Conservation (phyloP, 2,329 filamentous ascomycete genomes). For the Cadophora gregata region DNA sequence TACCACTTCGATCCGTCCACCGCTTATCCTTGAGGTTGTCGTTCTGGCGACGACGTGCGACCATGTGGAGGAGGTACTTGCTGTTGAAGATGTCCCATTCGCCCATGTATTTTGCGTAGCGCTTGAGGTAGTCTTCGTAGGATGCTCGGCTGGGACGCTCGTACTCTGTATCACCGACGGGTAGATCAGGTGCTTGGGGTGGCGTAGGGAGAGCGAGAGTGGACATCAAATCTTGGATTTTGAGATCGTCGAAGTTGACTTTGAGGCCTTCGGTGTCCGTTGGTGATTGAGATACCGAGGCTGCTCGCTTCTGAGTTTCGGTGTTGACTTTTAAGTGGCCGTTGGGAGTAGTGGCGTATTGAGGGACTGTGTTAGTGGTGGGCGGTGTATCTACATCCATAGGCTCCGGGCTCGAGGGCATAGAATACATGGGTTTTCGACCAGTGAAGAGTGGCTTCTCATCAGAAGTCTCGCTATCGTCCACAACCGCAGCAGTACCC, state of each 20-base stretch:
- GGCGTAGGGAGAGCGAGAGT: slow-evolving; percentile 56
- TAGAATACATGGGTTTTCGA: slow-evolving; percentile 37
- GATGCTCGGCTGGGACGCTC: slow-evolving; percentile 47
- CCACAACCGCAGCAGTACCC: slow-evolving; percentile 40
- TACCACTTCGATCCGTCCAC: slow-evolving; percentile 53
- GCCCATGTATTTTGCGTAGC: slow-evolving; percentile 60
- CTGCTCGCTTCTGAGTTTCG: slow-evolving; percentile 57
- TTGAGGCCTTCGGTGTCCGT: slow-evolving; percentile 36
- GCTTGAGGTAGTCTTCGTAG: slow-evolving; percentile 58
- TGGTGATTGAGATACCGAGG: slow-evolving; percentile 31
- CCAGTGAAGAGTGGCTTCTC: slow-evolving; percentile 40
- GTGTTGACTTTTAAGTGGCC: slow-evolving; percentile 60
- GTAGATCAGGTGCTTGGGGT: slow-evolving; percentile 46
- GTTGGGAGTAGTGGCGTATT: slow-evolving; percentile 57
- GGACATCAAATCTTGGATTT: slow-evolving; percentile 55
- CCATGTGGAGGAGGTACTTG: slow-evolving; percentile 62
- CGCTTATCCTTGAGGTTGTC: slow-evolving; percentile 42
- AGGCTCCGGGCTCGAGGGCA: slow-evolving; percentile 55
- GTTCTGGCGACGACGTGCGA: slow-evolving; percentile 54
- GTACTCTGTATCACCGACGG: slow-evolving; percentile 51
- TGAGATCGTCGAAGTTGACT: slow-evolving; percentile 53
- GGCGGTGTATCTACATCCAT: slow-evolving; percentile 69
- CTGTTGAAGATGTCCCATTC: slow-evolving; percentile 58
- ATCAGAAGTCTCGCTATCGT: slow-evolving; percentile 38
- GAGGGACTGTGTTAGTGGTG: slow-evolving; percentile 43